Evolutionary conservation across 2,329 filamentous ascomycete genomes (phyloP).

Genomic region (Claviceps fusiformis): DNA sequence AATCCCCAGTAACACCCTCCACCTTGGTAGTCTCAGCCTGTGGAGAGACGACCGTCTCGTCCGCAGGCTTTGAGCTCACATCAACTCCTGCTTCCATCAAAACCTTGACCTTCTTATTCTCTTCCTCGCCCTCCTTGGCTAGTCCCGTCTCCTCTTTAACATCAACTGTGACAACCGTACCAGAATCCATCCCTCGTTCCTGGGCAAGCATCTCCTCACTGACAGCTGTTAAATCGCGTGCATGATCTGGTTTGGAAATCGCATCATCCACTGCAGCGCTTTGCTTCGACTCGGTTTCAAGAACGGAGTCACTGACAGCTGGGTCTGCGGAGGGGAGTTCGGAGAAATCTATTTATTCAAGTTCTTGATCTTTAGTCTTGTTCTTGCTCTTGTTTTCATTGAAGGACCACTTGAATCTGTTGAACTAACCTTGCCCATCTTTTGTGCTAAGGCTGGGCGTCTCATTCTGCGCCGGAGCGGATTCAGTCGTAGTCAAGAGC

Average conservation of each 20-base stretch:
- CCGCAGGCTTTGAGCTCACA: conserved; percentile 7
- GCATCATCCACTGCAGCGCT: background rate
- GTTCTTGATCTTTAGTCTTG: conserved; percentile 18
- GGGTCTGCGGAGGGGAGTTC: conserved; percentile 10
- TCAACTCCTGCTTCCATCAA: conserved; percentile 5
- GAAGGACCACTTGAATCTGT: conserved; percentile 14
- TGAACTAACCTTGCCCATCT: conserved; percentile 18
- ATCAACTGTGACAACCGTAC: conserved; percentile 2
- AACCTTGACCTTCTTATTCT: conserved; percentile 10
- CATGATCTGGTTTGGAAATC: background rate
- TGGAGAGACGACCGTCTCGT: conserved; percentile 5
- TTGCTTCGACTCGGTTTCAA: background rate
- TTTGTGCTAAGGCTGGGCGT: conserved; percentile 14
- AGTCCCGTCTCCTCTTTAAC: conserved; percentile 5
- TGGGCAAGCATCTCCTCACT: conserved; percentile 1
- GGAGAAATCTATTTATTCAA: conserved; percentile 16
- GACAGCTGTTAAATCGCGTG: background rate
- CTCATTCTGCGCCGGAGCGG: background rate
- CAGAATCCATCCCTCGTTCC: conserved; percentile 2
- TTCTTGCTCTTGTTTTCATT: conserved; percentile 23
- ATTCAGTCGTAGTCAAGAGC: conserved; percentile 5
- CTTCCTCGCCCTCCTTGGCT: conserved; percentile 20
- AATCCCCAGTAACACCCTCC: conserved; percentile 1
- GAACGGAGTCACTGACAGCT: background rate
- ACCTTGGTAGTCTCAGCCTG: conserved; percentile 5